Evolutionary conservation across 2,329 filamentous ascomycete species (phyloP).

Genomic region (Fusarium illudens): DNA sequence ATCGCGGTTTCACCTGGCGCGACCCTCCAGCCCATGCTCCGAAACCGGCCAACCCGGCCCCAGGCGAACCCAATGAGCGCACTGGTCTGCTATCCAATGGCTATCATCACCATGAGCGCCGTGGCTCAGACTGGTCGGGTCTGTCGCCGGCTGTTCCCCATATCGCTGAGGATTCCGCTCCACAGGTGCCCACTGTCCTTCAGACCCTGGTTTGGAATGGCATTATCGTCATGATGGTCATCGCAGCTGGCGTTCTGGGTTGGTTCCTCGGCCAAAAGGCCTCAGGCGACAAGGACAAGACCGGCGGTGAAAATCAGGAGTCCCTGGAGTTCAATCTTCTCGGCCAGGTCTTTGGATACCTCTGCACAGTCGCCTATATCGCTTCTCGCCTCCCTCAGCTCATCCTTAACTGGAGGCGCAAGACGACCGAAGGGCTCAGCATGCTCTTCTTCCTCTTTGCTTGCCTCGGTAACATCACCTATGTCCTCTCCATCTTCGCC

Average conservation of each 20-base stretch:
- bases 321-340: slow-evolving; percentile 73
- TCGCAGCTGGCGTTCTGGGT: slow-evolving; percentile 81
- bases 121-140: slow-evolving; percentile 66
- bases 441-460: slow-evolving; percentile 97
- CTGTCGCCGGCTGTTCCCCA: slow-evolving; percentile 86
- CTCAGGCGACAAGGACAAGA: slow-evolving; percentile 51
- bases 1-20: slow-evolving; percentile 79
- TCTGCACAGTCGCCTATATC: slow-evolving; percentile 90
- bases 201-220: slow-evolving; percentile 77
- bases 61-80: slow-evolving; percentile 58
- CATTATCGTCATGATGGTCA: slow-evolving; percentile 80
- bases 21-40: slow-evolving; percentile 59
- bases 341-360: slow-evolving; percentile 92
- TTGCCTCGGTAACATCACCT: slow-evolving; percentile 93
- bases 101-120: slow-evolving; percentile 50
- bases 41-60: slow-evolving; percentile 49
- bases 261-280: slow-evolving; percentile 73
- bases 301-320: slow-evolving; percentile 52
- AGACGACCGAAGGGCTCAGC: slow-evolving; percentile 91
- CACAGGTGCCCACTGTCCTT: slow-evolving; percentile 58
- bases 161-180: slow-evolving; percentile 59
- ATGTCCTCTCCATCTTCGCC: slow-evolving; percentile 89
- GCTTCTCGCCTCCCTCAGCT: slow-evolving; percentile 90
- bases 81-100: slow-evolving; percentile 47
- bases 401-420: slow-evolving; percentile 88